Evolutionary conservation across 805 yeast genomes (phyloP).

Genomic region (Cephaloascus albidus): DNA sequence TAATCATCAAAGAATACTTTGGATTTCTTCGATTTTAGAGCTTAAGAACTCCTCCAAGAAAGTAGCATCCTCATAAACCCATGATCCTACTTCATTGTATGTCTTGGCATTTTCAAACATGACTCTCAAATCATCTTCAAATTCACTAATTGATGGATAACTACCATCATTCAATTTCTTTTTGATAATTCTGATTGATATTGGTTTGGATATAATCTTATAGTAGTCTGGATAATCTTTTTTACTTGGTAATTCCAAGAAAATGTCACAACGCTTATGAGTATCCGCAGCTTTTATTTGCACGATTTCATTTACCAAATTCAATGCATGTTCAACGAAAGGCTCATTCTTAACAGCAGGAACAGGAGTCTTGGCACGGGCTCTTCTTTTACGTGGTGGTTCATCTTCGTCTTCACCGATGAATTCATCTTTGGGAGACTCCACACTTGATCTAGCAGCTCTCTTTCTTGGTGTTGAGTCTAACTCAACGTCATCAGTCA

Average conservation of each 20-base stretch:
- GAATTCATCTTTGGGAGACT: conserved; percentile 2
- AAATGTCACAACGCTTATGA: conserved; percentile 28
- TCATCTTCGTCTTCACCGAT: conserved; percentile 8
- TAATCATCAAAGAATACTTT: too few relatives aligned
- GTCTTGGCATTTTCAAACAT: conserved; percentile 64
- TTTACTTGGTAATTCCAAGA: conserved; percentile 63
- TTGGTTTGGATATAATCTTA: conserved; percentile 48
- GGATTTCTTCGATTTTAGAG: neutral
- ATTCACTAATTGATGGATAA: conserved; percentile 30
- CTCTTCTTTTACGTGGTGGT: conserved; percentile 2
- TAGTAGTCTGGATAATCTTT: conserved; percentile 83
- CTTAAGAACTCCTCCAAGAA: conserved; percentile 27
- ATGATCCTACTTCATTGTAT: conserved; percentile 64
- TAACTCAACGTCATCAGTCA: conserved; percentile 14
- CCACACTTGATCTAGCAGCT: neutral
- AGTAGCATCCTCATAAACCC: conserved; percentile 52
- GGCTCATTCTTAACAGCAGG: neutral
- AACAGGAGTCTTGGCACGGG: conserved; percentile 6
- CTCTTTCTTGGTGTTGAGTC: conserved; percentile 6
- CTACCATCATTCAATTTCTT: conserved; percentile 31
- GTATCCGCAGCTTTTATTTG: conserved; percentile 14
- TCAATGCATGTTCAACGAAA: neutral
- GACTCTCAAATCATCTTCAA: conserved; percentile 52
- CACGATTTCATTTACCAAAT: neutral
- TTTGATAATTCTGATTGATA: conserved; percentile 45